Evolutionary conservation across 805 yeast genomes (phyloP), one percentile per base, ranked within the genome.

Genomic region (Pichia deserticola): DNA sequence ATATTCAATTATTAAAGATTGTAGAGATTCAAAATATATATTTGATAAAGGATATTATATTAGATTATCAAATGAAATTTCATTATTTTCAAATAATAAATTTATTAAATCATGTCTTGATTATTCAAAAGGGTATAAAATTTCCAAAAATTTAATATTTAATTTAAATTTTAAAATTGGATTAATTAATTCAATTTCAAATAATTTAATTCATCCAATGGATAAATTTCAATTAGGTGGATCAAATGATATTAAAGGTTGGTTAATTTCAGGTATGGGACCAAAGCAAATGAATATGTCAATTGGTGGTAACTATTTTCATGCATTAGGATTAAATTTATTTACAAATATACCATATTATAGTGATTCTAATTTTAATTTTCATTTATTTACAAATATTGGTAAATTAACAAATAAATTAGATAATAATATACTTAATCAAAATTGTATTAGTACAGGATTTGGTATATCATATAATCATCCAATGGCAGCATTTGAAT

Each of bases 211-310:
- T 12, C 71, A 66, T 54, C 64, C 78, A 7, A 66, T 78, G 65
- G 84, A 79, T 59, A 64, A 79, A 42, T 78, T 77, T 50, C 76
- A 72, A 56, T 64, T 73, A 4, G 84, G 84, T n/a, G 84, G 84
- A 2, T 77, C 84, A 11, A 78, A 78, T 54, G 83, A 78, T 53
- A 71, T 79, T 8, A 67, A 83, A 41, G 75, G 82, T 1, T 79
- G 77, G 55, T 60, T 65, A 10, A 57, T 77, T 51, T 73, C 78
- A 40, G 82, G 82, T 1, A 55, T 78, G 40, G 83, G 84, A 0
- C 83, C 83, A 3, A 78, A 77, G 54, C 71, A 72, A 45, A 70
- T 67, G 64, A 73, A 72, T 33, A 62, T 76, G 32, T 68, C 78
- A 3, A 60, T 76, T 37, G 84, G 84, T 6, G 83, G 82, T 12